Percentiles rank a stretch among this genome's conserved stretches.
These are phyloP conservation scores for Melanopsichium pennsylvanicum DNA, from an alignment of 1,284 basidiomycete genomes.

Conservation along the genomic window DNA sequence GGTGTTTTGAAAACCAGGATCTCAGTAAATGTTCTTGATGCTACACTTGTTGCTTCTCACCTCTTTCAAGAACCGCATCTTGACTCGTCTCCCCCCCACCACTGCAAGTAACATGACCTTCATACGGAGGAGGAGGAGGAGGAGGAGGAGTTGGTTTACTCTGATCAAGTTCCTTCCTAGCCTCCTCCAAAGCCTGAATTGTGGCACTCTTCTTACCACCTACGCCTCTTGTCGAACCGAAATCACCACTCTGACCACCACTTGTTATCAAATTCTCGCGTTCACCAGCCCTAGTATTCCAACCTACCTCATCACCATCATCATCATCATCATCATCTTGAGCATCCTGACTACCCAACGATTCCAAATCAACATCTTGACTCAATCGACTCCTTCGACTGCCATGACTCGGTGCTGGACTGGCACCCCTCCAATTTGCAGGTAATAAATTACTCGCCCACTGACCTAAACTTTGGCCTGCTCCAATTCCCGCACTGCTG, in stretches of 20 bases:
- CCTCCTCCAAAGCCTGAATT: constrained; percentile 4
- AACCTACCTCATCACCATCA: background rate
- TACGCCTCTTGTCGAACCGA: too few species aligned
- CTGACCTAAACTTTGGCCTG: constrained; percentile 14
- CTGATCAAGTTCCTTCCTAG: constrained; percentile 2
- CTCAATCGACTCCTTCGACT: constrained; percentile 16
- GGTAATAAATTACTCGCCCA: constrained; percentile 25
- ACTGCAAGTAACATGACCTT: too few species aligned
- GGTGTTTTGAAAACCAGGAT: too few species aligned
- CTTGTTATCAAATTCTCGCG: background rate
- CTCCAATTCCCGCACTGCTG: constrained; percentile 2
- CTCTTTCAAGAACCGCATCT: too few species aligned
- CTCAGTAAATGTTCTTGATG: too few species aligned
- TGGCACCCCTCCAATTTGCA: constrained; percentile 24
- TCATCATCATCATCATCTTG: constrained; percentile 17
- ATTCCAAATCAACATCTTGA: constrained; percentile 35
- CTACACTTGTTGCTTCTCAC: too few species aligned
- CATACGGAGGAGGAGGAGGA: too few species aligned
- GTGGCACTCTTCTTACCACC: background rate
- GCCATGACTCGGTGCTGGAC: constrained; percentile 26
- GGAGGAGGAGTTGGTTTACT: too few species aligned
- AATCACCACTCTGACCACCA: background rate
- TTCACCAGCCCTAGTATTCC: background rate
- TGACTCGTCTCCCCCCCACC: too few species aligned
- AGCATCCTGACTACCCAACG: constrained; percentile 5